Evolutionary conservation across 176 grass and related monocot species (phyloP), one percentile per base, ranked within the genome.

Genomic region (Triticum turgidum): DNA sequence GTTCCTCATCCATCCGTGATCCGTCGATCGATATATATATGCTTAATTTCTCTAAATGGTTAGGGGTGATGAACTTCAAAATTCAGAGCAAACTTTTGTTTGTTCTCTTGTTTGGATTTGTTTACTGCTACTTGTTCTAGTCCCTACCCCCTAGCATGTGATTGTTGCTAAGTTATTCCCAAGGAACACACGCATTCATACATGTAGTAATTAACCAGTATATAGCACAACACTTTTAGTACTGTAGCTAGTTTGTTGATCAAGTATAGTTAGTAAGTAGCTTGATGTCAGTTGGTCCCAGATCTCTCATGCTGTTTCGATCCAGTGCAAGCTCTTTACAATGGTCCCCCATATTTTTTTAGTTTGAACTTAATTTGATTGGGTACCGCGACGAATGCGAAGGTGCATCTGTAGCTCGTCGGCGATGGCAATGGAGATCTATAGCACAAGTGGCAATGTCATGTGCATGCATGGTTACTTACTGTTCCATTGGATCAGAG

Each of bases 401-500:
- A 54, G 15, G 51, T 54, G 49, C 49, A 52, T 52, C 49, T 52
- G 15, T 0, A 18, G 51, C 51, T 54, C 51, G 1, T 18, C 0
- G 15, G 51, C 51, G 51, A 18, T 6, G 51, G 51, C 15, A 54
- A 54, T 54, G 51, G 51, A 18, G 51, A 54, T 54, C 51, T 15
- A 54, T 18, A 54, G 51, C 51, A 54, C 5, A 54, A 54, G 15
- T 54, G 15, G 51, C 51, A 54, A 54, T 54, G 51, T 0, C 51
- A 54, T 54, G 56, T 20, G 4, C 18, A 29, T 17, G 73, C 73
- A 25, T 88, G 69, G 82, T 78, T 56, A 91, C 86, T 78, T 56
- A 91, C 86, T 91, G 89, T 91, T 91, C 86, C 89, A 91, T 91
- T 91, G 86, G 86, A 88, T 25, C 12, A 21, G 82, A 54, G 51